phyloP scores from a whole-genome alignment of 2,329 filamentous ascomycete genomes.

The Penicillium sp. region DNA sequence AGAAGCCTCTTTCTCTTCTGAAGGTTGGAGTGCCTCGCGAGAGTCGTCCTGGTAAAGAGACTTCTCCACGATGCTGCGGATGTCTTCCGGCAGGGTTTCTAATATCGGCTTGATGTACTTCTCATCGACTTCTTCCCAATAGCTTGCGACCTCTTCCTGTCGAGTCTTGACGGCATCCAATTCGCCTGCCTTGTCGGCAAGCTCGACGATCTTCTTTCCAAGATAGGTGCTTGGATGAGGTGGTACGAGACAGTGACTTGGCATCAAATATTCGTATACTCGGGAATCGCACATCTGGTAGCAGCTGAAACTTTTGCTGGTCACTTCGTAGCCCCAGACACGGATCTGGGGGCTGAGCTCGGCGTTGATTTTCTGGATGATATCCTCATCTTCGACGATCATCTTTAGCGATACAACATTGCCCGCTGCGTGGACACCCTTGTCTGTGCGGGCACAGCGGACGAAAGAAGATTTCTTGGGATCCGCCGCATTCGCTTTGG shows the following conservation, averaged over 20 bases:
- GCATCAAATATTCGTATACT: slow-evolving; percentile 95
- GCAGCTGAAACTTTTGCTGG: slow-evolving; percentile 83
- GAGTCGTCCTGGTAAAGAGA: slow-evolving; percentile 33
- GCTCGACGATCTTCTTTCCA: slow-evolving; percentile 70
- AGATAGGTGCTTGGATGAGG: slow-evolving; percentile 82
- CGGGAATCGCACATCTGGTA: slow-evolving; percentile 91
- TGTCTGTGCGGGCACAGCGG: slow-evolving; percentile 90
- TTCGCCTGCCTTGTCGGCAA: slow-evolving; percentile 63
- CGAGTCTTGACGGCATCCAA: slow-evolving; percentile 59
- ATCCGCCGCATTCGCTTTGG: slow-evolving; percentile 91
- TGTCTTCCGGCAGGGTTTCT: slow-evolving; percentile 36
- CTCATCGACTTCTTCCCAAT: slow-evolving; percentile 76
- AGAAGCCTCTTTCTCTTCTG: slow-evolving; percentile 11
- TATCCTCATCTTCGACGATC: slow-evolving; percentile 81
- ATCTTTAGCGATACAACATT: slow-evolving; percentile 93
- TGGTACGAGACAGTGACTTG: slow-evolving; percentile 82
- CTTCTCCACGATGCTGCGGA: slow-evolving; percentile 35
- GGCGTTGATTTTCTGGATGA: slow-evolving; percentile 84
- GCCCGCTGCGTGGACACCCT: slow-evolving; percentile 90
- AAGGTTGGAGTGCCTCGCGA: slow-evolving; percentile 20
- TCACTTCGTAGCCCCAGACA: slow-evolving; percentile 85
- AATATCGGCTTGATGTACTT: slow-evolving; percentile 65
- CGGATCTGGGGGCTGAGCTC: slow-evolving; percentile 79
- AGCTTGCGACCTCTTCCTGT: slow-evolving; percentile 68
- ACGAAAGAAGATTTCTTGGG: slow-evolving; percentile 93